Evolutionary conservation across 768 basidiomycete genomes (phyloP).

Genomic region (Mycena latifolia): DNA sequence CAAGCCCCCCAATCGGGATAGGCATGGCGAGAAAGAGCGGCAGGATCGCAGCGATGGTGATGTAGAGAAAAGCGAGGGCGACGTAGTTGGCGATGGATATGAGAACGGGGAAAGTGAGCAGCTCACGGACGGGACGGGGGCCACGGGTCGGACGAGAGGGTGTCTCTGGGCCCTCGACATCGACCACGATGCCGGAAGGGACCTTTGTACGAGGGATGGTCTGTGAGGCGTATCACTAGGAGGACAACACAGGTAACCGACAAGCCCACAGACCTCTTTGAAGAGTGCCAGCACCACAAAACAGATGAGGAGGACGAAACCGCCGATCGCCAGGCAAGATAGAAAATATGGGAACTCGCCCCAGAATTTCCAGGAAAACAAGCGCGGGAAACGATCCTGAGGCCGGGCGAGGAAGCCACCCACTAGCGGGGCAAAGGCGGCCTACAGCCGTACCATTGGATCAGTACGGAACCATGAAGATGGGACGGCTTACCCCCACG

Average conservation of each 20-base stretch:
- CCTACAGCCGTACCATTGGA: background rate
- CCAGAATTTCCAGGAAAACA: constrained; percentile 70
- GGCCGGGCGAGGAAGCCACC: constrained; percentile 78
- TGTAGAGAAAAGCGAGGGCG: constrained; percentile 52
- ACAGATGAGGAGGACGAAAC: constrained; percentile 48
- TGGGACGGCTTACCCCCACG: constrained; percentile 42
- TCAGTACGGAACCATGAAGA: background rate
- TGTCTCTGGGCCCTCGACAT: too few species aligned
- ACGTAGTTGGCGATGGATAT: constrained; percentile 53
- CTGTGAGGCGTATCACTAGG: constrained; percentile 31
- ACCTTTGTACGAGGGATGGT: constrained; percentile 38
- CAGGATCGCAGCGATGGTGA: constrained; percentile 72
- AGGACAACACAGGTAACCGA: background rate
- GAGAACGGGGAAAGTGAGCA: constrained; percentile 46
- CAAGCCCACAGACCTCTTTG: constrained; percentile 52
- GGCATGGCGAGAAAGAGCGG: constrained; percentile 82
- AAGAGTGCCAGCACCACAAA: constrained; percentile 50
- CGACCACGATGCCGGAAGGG: too few species aligned
- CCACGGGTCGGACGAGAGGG: too few species aligned
- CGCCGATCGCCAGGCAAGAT: constrained; percentile 62
- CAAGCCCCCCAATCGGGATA: constrained; percentile 74
- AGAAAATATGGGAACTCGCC: constrained; percentile 82
- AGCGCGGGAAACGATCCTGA: constrained; percentile 69
- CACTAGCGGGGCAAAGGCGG: constrained; percentile 63
- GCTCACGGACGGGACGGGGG: constrained; percentile 54